Evolutionary conservation across 2,329 filamentous ascomycete genomes (phyloP), one percentile per base, ranked within the genome.

Genomic region (Hypocreales sp.): DNA sequence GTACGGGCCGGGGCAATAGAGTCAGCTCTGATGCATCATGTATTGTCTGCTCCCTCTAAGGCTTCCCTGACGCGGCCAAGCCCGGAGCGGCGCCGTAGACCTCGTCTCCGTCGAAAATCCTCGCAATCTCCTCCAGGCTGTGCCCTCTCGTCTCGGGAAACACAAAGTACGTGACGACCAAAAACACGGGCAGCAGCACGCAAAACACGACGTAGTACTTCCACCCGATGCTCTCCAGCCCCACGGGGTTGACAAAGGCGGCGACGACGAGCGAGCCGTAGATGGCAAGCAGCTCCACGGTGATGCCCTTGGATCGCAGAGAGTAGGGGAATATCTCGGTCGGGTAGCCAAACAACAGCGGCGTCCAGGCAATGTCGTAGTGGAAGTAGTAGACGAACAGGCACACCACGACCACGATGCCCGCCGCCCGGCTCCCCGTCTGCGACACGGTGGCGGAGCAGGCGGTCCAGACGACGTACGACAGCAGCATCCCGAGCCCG

Each of bases 341-440:
- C 1, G 56, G 53, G 25, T 61, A 61, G 0, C 53, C 54, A 1
- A 60, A 54, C 2, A 58, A 46, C 23, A 60, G 23, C 6, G 55
- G 54, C 0, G 53, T 58, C 56, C 55, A 61, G 2, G 50, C 55
- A 19, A 56, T 45, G 0, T 49, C 55, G 28, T 59, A 59, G 19
- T 56, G 56, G 0, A 40, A 45, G 15, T 56, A 47, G 36, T 56
- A 58, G 19, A 58, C 27, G 32, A 59, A 59, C 29, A 60, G 56
- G 29, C 51, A 58, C 1, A 50, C 52, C 3, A 60, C 35, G 0
- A 58, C 55, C 1, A 53, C n/a, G 36, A 1, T 48, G 45, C 0
- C 51, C 52, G 0, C 40, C 49, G 0, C 40, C 40, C 1, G 50
- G 13, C 5, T 44, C 51, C 3, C 38, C 38, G 4, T 35, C 31